phyloP scores from a whole-genome alignment of 306 rosid genomes.

The Cicer pinnatifidum region DNA sequence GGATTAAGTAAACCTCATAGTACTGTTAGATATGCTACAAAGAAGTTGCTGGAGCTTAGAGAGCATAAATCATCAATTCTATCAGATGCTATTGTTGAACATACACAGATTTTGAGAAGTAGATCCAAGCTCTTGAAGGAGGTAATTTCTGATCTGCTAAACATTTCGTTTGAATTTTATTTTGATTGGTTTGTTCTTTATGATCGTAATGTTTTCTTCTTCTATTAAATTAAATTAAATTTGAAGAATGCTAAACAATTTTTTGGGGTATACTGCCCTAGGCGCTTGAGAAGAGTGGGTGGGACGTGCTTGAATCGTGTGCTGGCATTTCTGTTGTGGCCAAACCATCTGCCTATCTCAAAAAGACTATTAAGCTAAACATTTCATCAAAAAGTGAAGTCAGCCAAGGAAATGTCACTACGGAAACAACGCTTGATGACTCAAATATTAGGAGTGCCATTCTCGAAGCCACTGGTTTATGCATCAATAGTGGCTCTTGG shows the following conservation, averaged over 20 bases:
- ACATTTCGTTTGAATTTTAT: constrained; percentile 6
- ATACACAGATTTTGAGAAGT: constrained; percentile 57
- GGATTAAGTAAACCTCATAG: constrained; percentile 86
- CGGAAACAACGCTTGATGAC: constrained; percentile 64
- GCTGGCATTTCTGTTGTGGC: constrained; percentile 92
- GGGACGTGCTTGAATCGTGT: constrained; percentile 82
- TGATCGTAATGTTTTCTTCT: background rate
- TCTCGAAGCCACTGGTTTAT: constrained; percentile 75
- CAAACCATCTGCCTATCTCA: constrained; percentile 75
- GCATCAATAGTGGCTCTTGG: constrained; percentile 94
- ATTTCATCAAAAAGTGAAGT: constrained; percentile 42
- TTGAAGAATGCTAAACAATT: constrained; percentile 23
- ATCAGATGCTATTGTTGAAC: constrained; percentile 65
- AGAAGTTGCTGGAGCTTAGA: constrained; percentile 75
- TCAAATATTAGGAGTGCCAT: constrained; percentile 73
- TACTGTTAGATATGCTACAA: constrained; percentile 84
- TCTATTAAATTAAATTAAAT: background rate
- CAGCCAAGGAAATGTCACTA: constrained; percentile 42
- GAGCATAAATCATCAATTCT: constrained; percentile 68
- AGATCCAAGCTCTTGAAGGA: constrained; percentile 76
- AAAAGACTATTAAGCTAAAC: constrained; percentile 61
- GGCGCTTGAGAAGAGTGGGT: constrained; percentile 78
- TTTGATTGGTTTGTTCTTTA: constrained; percentile 12
- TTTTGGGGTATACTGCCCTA: constrained; percentile 39
- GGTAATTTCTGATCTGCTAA: constrained; percentile 53